These are phyloP conservation scores for Hypoxylon crocopeplum DNA, from an alignment of 495 filamentous ascomycete species.

Conservation along the genomic window DNA sequence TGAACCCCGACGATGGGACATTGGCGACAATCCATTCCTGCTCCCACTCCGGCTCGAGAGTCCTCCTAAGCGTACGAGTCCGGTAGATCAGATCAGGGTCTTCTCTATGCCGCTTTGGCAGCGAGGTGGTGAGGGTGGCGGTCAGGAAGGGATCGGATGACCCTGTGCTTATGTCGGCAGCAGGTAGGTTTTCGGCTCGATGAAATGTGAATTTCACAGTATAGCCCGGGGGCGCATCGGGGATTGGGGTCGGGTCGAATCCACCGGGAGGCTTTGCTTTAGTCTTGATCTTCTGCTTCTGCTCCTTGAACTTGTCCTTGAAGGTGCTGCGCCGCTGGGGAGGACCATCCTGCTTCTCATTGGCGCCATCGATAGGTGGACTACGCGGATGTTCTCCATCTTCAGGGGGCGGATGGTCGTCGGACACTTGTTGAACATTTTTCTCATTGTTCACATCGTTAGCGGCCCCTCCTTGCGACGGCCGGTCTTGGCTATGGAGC, in stretches of 20 bases:
- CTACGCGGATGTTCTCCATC: slow-evolving; percentile 10
- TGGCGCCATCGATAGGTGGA: slow-evolving; percentile 8
- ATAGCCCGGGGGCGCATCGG: slow-evolving; percentile 74
- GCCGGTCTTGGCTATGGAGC: slow-evolving; percentile 24
- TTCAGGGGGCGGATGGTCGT: slow-evolving; percentile 13
- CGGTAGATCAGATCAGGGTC: slow-evolving; percentile 74
- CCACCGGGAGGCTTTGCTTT: slow-evolving; percentile 76
- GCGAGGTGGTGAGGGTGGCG: slow-evolving; percentile 67
- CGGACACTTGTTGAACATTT: slow-evolving; percentile 22
- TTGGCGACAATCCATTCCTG: slow-evolving; percentile 87
- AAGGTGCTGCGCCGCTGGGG: slow-evolving; percentile 26
- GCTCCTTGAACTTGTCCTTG: slow-evolving; percentile 59
- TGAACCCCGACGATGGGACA: slow-evolving; percentile 78
- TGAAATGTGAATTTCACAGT: slow-evolving; percentile 87
- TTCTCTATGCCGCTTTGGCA: slow-evolving; percentile 79
- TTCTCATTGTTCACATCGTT: slow-evolving; percentile 28
- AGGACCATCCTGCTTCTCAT: slow-evolving; percentile 23
- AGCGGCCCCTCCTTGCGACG: slow-evolving; percentile 8
- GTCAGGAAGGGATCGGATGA: slow-evolving; percentile 85
- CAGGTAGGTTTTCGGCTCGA: slow-evolving; percentile 77
- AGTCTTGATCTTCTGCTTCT: slow-evolving; percentile 64
- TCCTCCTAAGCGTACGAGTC: slow-evolving; percentile 74
- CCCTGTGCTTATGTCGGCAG: slow-evolving; percentile 76
- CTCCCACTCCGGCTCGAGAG: slow-evolving; percentile 79
- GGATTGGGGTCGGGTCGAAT: slow-evolving; percentile 78